Conservation (phyloP, 1,284 basidiomycete species). For the Sanghuangporus baumii region DNA sequence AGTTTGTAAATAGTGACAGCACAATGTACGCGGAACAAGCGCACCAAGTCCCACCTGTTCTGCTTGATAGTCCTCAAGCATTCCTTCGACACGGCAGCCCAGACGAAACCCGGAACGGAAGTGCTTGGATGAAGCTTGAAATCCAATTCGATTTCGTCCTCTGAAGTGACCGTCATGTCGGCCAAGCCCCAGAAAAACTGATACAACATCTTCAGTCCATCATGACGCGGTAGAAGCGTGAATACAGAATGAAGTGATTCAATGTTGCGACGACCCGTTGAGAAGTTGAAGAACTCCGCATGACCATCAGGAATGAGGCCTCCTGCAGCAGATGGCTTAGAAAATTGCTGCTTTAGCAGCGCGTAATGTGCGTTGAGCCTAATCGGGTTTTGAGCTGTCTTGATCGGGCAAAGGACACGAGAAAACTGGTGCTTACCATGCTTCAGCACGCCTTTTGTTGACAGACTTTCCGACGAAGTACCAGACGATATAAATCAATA, state of each 20-base stretch:
- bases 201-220: conserved; percentile 61
- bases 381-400: neutral
- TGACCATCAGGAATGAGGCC: conserved; percentile 62
- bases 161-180: conserved; percentile 68
- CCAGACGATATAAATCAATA: conserved; percentile 50
- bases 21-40: conserved; percentile 25
- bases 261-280: conserved; percentile 76
- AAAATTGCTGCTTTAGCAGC: conserved; percentile 63
- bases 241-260: conserved; percentile 75
- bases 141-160: conserved; percentile 68
- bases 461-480: conserved; percentile 48
- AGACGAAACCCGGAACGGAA: conserved; percentile 65
- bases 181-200: conserved; percentile 57
- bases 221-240: conserved; percentile 76
- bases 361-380: conserved; percentile 56
- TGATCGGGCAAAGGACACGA: neutral
- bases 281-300: conserved; percentile 77
- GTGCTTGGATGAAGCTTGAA: conserved; percentile 62
- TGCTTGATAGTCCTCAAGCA: conserved; percentile 65
- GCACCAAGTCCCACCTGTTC: conserved; percentile 80
- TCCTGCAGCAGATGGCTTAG: conserved; percentile 43
- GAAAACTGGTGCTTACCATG: conserved; percentile 38
- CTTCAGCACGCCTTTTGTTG: conserved; percentile 51
- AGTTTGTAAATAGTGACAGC: neutral
- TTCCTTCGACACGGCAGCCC: conserved; percentile 77